Conservation (phyloP, 139 green algal species). For the Trebouxia sp. region DNA sequence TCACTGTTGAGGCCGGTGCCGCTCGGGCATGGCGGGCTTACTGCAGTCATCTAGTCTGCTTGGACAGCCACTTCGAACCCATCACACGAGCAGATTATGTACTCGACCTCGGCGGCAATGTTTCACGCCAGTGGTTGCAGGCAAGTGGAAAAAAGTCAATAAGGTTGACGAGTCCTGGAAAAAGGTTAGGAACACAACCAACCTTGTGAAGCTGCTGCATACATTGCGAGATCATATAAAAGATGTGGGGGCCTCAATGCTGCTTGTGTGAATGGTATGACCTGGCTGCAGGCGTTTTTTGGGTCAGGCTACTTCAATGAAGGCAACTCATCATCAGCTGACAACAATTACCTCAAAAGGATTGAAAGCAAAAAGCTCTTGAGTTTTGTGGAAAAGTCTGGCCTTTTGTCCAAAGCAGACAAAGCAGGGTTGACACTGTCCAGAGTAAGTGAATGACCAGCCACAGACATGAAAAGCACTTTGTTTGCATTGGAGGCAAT, state of each 20-base stretch:
- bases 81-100: neutral
- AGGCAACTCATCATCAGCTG: slow-evolving; percentile 34
- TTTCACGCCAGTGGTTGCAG: neutral
- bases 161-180: slow-evolving; percentile 15
- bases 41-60: neutral
- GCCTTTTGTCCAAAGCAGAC: slow-evolving; percentile 58
- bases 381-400: slow-evolving; percentile 79
- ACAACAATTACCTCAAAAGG: slow-evolving; percentile 45
- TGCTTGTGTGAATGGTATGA: neutral
- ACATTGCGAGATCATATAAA: too few species aligned
- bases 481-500: neutral
- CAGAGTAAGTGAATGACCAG: slow-evolving; percentile 28
- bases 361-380: slow-evolving; percentile 85
- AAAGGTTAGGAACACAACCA: neutral
- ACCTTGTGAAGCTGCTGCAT: too few species aligned
- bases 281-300: slow-evolving; percentile 39
- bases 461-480: neutral
- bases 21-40: neutral
- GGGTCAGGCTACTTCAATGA: slow-evolving; percentile 50
- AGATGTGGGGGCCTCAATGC: too few species aligned
- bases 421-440: slow-evolving; percentile 60
- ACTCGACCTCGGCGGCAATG: neutral
- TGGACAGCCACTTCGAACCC: neutral
- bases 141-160: slow-evolving; percentile 12
- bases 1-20: neutral